Evolutionary conservation across 2,329 filamentous ascomycete genomes (phyloP).

Genomic region (Erysiphe pulchra): DNA sequence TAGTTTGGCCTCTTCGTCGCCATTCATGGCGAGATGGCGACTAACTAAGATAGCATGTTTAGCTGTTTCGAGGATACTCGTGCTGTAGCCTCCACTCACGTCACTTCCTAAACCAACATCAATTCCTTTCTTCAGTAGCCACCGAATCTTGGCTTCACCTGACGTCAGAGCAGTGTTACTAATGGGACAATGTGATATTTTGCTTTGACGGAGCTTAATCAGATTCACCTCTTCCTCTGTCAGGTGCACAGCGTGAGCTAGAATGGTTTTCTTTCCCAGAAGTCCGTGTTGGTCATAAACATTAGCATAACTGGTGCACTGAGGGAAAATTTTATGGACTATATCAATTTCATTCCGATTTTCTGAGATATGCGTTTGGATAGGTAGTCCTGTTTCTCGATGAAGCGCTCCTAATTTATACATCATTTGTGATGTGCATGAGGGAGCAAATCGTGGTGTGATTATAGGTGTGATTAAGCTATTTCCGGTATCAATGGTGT

Average conservation of each 20-base stretch:
- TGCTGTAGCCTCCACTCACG: constrained; percentile 65
- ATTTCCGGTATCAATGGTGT: constrained; percentile 42
- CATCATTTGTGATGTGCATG: constrained; percentile 35
- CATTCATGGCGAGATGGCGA: constrained; percentile 37
- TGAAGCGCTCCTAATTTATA: constrained; percentile 37
- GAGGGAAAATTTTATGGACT: constrained; percentile 44
- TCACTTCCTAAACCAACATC: constrained; percentile 76
- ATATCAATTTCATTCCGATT: constrained; percentile 49
- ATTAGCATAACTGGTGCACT: constrained; percentile 35
- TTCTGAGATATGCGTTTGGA: constrained; percentile 81
- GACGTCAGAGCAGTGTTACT: constrained; percentile 65
- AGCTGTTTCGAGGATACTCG: constrained; percentile 60
- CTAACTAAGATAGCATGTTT: constrained; percentile 59
- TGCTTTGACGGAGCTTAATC: constrained; percentile 32
- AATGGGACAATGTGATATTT: constrained; percentile 66
- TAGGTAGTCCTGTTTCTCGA: constrained; percentile 31
- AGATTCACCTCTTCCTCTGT: constrained; percentile 36
- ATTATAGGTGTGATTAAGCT: constrained; percentile 52
- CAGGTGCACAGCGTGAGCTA: constrained; percentile 69
- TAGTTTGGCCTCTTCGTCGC: constrained; percentile 30
- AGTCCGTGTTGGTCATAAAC: constrained; percentile 57
- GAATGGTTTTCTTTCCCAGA: constrained; percentile 45
- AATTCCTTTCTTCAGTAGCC: constrained; percentile 47
- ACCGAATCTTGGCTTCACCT: constrained; percentile 51
- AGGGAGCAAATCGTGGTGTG: constrained; percentile 44